Conservation (phyloP, 2,329 filamentous ascomycete genomes). For the Phialocephala subalpina region DNA sequence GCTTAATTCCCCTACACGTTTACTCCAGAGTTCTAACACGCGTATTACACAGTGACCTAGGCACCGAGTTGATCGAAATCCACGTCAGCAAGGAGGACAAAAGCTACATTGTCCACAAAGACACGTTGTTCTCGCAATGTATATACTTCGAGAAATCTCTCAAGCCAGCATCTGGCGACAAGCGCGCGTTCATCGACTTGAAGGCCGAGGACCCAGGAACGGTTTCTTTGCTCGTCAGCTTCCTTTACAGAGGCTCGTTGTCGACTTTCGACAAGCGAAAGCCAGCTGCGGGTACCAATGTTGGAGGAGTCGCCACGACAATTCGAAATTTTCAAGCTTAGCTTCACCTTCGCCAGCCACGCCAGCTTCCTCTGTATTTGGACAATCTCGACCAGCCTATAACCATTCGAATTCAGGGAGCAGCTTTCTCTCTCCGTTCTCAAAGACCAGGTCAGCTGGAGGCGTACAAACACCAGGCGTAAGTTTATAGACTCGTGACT, state of each 20-base stretch:
- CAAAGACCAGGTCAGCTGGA: no score
- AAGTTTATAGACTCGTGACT: no score
- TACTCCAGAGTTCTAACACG: not conserved
- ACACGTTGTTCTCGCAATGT: conserved; percentile 35
- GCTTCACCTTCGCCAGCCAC: no score
- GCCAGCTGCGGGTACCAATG: not conserved
- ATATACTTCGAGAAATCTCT: conserved; percentile 38
- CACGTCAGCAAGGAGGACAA: conserved; percentile 34
- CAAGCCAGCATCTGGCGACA: conserved; percentile 34
- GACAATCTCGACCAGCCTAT: no score
- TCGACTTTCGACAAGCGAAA: conserved; percentile 4
- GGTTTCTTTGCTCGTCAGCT: conserved; percentile 33
- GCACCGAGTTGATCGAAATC: conserved; percentile 31
- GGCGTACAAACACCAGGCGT: no score
- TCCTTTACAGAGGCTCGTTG: conserved; percentile 32
- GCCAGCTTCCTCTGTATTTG: no score
- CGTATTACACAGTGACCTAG: conserved; percentile 31
- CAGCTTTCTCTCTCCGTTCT: no score
- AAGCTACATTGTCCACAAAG: conserved; percentile 36
- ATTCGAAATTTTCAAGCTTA: no score
- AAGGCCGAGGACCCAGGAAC: conserved; percentile 30
- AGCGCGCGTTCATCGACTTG: conserved; percentile 26
- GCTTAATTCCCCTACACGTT: not conserved
- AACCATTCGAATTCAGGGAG: no score
- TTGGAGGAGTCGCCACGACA: not conserved